Base-by-base conservation (phyloP, 768 basidiomycete genomes). In the Leccinum sublutescens region DNA sequence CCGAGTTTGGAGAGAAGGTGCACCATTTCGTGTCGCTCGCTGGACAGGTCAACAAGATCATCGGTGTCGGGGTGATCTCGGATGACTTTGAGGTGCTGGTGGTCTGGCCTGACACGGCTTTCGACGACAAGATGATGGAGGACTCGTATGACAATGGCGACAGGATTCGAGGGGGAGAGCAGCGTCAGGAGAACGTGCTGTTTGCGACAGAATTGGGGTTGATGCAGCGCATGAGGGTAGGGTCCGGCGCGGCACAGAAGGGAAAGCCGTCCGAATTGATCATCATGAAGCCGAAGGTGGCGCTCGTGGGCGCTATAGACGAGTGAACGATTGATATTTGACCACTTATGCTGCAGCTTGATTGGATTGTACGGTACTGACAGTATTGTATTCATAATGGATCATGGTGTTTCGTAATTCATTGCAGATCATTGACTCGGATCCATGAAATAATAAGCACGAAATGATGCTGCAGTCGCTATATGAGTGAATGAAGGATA, bases 21-120 rank as follows among this genome's bases (percentile, higher is more conserved):
- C 65, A 64, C 19, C 63, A 71, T 15, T 74, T 86, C 43, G 76
- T 82, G 36, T 74, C 75, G 49, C 68, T 76, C 17, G 80, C 83
- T 12, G 73, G 79, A 43, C 74, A 74, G 14, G 66, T 86, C 31
- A 83, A 83, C 47, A 68, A 66, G 50, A 58, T 66, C 1, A 59
- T 69, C 2, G 62, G 65, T 1, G 62, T 65, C 27, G 71, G 64
- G 25, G 56, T 66, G 17, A 54, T 71, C 5, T 71, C 65, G 12
- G 68, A 67, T 12, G 66, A 72, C 48, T 65, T 72, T 11, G 68
- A 71, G 19, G 64, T 72, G n/a, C 14, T 62, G 29, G 55, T 60
- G 5, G 55, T 62, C 1, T 54, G 23, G 50, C 65, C 68, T 17
- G 64, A 55, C 5, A 25, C 38, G 6, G n/a, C 3, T 11, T 68